A percentile compares a stretch with the other conserved stretches of the same genome.
These are phyloP conservation scores for Houttuynia cordata DNA, from an alignment of 164 flowering plant species.

Conservation along the genomic window DNA sequence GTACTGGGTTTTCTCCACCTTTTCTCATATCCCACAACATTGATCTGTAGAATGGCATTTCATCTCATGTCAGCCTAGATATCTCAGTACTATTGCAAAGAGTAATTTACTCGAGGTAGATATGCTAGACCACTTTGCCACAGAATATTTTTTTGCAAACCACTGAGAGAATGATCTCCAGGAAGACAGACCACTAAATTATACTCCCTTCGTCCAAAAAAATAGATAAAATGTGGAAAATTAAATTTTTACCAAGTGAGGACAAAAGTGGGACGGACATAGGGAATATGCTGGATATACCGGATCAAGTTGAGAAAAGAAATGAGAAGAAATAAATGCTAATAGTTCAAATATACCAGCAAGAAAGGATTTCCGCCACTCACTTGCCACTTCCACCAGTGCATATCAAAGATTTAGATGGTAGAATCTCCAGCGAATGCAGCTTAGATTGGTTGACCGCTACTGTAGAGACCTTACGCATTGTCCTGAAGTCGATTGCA, in stretches of 20 bases:
- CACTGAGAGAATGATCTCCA: too few relatives aligned
- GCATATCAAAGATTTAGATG: slow-evolving; percentile 48
- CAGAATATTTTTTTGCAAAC: too few relatives aligned
- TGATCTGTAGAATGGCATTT: slow-evolving; percentile 25
- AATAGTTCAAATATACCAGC: neutral
- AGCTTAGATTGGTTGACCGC: slow-evolving; percentile 21
- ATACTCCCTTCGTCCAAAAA: too few relatives aligned
- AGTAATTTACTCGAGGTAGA: too few relatives aligned
- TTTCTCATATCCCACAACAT: slow-evolving; percentile 63
- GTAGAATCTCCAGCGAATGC: slow-evolving; percentile 33
- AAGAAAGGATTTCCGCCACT: slow-evolving; percentile 2
- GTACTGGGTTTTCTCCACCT: slow-evolving; percentile 22
- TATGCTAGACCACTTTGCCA: neutral
- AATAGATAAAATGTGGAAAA: too few relatives aligned
- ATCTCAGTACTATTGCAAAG: neutral
- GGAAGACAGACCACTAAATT: too few relatives aligned
- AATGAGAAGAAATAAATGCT: neutral
- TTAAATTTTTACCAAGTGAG: too few relatives aligned
- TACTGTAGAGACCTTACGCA: slow-evolving; percentile 35
- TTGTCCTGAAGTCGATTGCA: slow-evolving; percentile 62
- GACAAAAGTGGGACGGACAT: too few relatives aligned
- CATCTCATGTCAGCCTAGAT: neutral
- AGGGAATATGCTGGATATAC: too few relatives aligned
- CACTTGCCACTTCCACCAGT: slow-evolving; percentile 51
- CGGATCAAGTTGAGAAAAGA: too few relatives aligned